These are phyloP conservation scores for Lipomyces orientalis DNA, from an alignment of 805 yeast genomes.

Conservation along the genomic window DNA sequence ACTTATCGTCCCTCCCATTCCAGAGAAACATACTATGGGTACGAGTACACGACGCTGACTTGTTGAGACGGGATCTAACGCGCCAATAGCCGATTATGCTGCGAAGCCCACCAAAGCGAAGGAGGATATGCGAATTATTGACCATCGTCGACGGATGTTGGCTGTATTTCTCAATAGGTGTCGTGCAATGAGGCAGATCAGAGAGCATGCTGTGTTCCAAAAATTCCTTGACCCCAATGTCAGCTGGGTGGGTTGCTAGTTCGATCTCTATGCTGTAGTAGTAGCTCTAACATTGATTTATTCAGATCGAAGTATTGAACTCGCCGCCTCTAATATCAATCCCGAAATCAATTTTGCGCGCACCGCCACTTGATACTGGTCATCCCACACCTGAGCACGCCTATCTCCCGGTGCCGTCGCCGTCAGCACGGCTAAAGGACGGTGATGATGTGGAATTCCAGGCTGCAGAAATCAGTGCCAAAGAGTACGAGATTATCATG, in stretches of 20 bases:
- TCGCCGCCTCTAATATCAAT: constrained; percentile 61
- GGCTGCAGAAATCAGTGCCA: constrained; percentile 52
- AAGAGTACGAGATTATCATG: constrained; percentile 55
- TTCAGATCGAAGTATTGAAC: constrained; percentile 62
- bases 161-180: constrained; percentile 82
- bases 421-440: constrained; percentile 47
- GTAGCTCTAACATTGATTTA: background rate
- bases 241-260: constrained; percentile 56
- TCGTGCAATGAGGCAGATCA: constrained; percentile 58
- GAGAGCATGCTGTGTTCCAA: constrained; percentile 65
- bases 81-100: constrained; percentile 49
- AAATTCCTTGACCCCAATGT: constrained; percentile 86
- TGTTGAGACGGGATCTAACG: background rate
- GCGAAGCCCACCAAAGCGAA: constrained; percentile 53
- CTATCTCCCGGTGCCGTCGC: constrained; percentile 65
- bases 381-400: constrained; percentile 64
- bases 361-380: constrained; percentile 67
- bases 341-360: constrained; percentile 59
- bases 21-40: constrained; percentile 73
- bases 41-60: constrained; percentile 12
- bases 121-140: constrained; percentile 54
- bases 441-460: constrained; percentile 51
- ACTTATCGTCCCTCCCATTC: constrained; percentile 88
- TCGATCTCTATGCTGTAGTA: background rate
- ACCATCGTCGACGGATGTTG: constrained; percentile 75